Conservation (phyloP, 1,139 yeast species). For the Candida sojae region DNA sequence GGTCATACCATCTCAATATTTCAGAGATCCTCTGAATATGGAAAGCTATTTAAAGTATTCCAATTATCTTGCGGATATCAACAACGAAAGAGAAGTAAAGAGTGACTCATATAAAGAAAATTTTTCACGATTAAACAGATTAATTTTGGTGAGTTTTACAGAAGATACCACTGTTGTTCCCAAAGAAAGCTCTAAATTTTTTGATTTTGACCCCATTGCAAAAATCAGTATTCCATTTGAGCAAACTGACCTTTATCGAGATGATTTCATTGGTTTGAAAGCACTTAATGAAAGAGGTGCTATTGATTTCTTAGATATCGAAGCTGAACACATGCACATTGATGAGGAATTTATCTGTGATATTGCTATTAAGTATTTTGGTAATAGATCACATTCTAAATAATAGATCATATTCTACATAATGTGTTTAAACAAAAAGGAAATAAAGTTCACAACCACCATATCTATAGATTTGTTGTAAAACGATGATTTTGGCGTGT, state of each 20-base stretch:
- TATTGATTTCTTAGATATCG: conserved; percentile 52
- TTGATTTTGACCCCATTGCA: conserved; percentile 49
- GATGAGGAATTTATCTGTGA: conserved; percentile 47
- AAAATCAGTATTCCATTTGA: conserved; percentile 49
- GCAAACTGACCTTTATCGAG: conserved; percentile 48
- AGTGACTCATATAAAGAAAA: conserved; percentile 41
- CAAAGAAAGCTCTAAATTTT: conserved; percentile 69
- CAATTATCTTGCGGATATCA: conserved; percentile 60
- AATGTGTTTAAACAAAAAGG: no score
- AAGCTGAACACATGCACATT: conserved; percentile 71
- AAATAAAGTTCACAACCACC: no score
- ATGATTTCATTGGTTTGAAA: conserved; percentile 63
- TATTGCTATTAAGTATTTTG: conserved; percentile 38
- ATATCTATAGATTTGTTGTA: no score
- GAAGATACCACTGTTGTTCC: conserved; percentile 73
- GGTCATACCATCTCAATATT: conserved; percentile 75
- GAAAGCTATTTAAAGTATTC: conserved; percentile 53
- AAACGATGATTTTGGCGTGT: no score
- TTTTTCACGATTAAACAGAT: conserved; percentile 43
- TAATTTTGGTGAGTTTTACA: conserved; percentile 62
- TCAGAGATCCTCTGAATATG: conserved; percentile 53
- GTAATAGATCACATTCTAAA: conserved; percentile 12
- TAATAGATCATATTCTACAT: no score
- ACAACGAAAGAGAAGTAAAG: conserved; percentile 52
- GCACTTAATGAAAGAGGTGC: conserved; percentile 41